A percentile compares a stretch with the other conserved stretches of the same genome.
These are phyloP conservation scores for Fusarium sp. DNA, from an alignment of 2,329 filamentous ascomycete species.

Conservation along the genomic window DNA sequence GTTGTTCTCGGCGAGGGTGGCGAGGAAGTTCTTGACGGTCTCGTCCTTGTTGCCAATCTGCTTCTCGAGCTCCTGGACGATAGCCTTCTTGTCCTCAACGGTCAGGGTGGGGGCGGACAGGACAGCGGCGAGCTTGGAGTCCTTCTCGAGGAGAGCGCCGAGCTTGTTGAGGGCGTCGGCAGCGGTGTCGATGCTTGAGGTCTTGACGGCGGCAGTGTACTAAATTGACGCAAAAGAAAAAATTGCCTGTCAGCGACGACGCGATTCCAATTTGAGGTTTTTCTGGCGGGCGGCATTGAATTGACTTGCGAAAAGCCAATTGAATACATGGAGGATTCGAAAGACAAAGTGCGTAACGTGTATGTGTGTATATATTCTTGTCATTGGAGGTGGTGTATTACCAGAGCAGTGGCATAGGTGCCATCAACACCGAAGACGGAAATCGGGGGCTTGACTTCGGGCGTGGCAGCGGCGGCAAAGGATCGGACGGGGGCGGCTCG, in stretches of 20 bases:
- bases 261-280: conserved; percentile 44
- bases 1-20: conserved; percentile 95
- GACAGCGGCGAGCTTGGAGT: conserved; percentile 82
- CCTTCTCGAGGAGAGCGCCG: conserved; percentile 79
- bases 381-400: conserved; percentile 64
- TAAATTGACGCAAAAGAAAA: conserved; percentile 61
- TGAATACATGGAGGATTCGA: conserved; percentile 20
- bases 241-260: conserved; percentile 42
- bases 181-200: conserved; percentile 84
- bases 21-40: conserved; percentile 94
- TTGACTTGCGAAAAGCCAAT: conserved; percentile 36
- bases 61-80: conserved; percentile 91
- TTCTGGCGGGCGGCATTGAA: conserved; percentile 18
- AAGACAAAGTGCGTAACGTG: conserved; percentile 7
- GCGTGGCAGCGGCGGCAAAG: conserved; percentile 80
- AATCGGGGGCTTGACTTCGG: conserved; percentile 84
- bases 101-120: conserved; percentile 84
- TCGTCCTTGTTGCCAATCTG: conserved; percentile 79
- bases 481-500: conserved; percentile 72
- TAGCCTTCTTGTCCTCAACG: conserved; percentile 82
- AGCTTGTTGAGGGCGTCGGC: conserved; percentile 83
- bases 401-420: conserved; percentile 98
- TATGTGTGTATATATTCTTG: background rate
- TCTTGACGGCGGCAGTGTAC: conserved; percentile 97
- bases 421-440: conserved; percentile 96